Conservation (phyloP, 2,329 filamentous ascomycete species). For the Fusarium paranaense region DNA sequence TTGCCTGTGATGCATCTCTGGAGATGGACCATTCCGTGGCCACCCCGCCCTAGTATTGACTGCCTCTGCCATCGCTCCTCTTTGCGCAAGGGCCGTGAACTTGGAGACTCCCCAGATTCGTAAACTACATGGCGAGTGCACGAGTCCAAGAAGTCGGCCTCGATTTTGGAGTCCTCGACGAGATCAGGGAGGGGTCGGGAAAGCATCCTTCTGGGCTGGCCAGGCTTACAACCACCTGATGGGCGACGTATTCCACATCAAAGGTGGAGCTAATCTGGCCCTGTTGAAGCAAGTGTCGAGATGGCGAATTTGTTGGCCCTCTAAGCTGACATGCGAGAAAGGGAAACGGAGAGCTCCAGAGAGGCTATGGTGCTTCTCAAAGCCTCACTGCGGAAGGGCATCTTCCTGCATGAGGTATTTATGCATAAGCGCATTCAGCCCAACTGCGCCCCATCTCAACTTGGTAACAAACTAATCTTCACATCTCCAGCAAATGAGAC, state of each 20-base stretch:
- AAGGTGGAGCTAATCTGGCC: too few species aligned
- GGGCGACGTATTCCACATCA: too few species aligned
- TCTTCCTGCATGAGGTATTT: neutral
- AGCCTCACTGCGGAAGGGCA: neutral
- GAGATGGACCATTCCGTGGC: neutral
- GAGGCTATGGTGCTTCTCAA: neutral
- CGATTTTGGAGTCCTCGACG: neutral
- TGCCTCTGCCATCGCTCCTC: neutral
- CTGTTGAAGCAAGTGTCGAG: too few species aligned
- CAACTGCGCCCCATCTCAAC: neutral
- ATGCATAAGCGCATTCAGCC: neutral
- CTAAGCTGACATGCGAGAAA: too few species aligned
- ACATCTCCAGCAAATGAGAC: neutral
- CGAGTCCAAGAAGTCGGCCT: neutral
- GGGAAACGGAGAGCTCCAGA: too few species aligned
- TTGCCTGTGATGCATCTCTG: neutral
- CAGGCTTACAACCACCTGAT: too few species aligned
- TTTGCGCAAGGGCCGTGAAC: neutral
- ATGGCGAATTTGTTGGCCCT: too few species aligned
- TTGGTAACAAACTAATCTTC: neutral
- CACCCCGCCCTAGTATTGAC: neutral
- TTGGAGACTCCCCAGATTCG: neutral
- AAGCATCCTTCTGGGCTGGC: too few species aligned
- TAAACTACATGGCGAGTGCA: neutral
- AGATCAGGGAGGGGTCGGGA: neutral